Conservation (phyloP, 2,329 filamentous ascomycete genomes). For the Nemania bipapillata region DNA sequence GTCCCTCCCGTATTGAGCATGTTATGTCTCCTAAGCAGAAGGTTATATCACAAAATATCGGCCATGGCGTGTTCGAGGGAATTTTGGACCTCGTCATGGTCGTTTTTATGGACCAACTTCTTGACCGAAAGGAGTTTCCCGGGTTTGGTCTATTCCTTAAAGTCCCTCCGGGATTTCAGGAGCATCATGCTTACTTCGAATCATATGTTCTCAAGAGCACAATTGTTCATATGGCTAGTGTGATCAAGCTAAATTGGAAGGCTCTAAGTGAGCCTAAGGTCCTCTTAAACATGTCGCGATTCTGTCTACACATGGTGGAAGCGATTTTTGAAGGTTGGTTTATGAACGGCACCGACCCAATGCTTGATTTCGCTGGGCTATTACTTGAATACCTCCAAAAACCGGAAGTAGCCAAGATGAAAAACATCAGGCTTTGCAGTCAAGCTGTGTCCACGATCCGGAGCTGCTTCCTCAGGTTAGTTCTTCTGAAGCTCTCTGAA, state of each 20-base stretch:
- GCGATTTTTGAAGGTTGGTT: conserved; percentile 98
- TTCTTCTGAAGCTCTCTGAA: conserved; percentile 84
- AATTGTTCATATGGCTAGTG: conserved; percentile 74
- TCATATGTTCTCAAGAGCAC: conserved; percentile 85
- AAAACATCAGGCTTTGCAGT: conserved; percentile 89
- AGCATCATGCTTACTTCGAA: conserved; percentile 95
- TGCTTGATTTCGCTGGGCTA: conserved; percentile 86
- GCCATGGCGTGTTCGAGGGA: conserved; percentile 77
- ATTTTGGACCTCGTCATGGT: conserved; percentile 80
- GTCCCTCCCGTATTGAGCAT: conserved; percentile 71
- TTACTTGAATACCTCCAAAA: conserved; percentile 89
- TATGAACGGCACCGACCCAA: conserved; percentile 81
- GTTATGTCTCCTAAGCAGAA: conserved; percentile 69
- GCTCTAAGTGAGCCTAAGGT: conserved; percentile 82
- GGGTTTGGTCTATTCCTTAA: conserved; percentile 88
- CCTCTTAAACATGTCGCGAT: conserved; percentile 85
- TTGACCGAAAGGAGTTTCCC: conserved; percentile 87
- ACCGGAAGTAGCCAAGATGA: conserved; percentile 81
- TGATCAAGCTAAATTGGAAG: conserved; percentile 76
- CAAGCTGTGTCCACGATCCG: conserved; percentile 82
- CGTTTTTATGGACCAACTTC: conserved; percentile 86
- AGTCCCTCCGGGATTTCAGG: conserved; percentile 89
- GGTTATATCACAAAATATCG: conserved; percentile 63
- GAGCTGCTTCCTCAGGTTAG: conserved; percentile 78
- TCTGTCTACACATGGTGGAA: conserved; percentile 83